phyloP scores from a whole-genome alignment of 2,329 filamentous ascomycete genomes.

The Aureobasidium uvarum region DNA sequence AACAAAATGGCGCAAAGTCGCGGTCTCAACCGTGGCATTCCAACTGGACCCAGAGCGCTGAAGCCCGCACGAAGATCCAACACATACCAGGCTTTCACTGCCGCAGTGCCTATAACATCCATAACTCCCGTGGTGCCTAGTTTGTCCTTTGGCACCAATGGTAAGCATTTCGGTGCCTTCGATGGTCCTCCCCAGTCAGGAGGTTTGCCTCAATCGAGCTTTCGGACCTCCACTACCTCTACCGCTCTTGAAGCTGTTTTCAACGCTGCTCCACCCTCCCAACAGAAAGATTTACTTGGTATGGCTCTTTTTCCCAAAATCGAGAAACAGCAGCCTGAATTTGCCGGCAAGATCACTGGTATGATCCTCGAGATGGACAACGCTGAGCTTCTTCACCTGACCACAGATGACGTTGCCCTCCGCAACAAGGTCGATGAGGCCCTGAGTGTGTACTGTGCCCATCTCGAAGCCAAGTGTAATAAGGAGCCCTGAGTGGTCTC shows the following conservation, averaged over 20 bases:
- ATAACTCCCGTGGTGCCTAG: too few species aligned
- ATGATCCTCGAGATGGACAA: slow-evolving; percentile 99
- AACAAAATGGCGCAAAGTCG: background rate
- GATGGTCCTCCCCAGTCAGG: slow-evolving; percentile 38
- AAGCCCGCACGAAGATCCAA: background rate
- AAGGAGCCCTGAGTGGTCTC: too few species aligned
- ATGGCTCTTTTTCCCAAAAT: slow-evolving; percentile 99
- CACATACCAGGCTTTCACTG: background rate
- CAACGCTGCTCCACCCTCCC: slow-evolving; percentile 57
- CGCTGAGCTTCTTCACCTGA: slow-evolving; percentile 55
- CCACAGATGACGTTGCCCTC: slow-evolving; percentile 69
- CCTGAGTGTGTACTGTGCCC: slow-evolving; percentile 62
- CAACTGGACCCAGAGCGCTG: background rate
- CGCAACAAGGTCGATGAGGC: slow-evolving; percentile 97
- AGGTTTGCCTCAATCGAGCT: slow-evolving; percentile 40
- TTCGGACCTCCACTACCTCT: slow-evolving; percentile 34
- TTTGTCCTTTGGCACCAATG: slow-evolving; percentile 54
- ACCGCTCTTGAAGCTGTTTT: slow-evolving; percentile 52
- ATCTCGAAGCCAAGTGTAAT: too few species aligned
- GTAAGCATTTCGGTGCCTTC: slow-evolving; percentile 34
- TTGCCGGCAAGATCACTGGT: slow-evolving; percentile 98
- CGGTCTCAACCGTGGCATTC: background rate
- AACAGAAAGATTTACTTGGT: slow-evolving; percentile 98
- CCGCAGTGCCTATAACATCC: background rate
- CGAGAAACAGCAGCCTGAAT: slow-evolving; percentile 84